A percentile compares a stretch with the other conserved stretches of the same genome.
Conservation (phyloP, 192 early-diverging fungal genomes). For the Mortierella hygrophila region DNA sequence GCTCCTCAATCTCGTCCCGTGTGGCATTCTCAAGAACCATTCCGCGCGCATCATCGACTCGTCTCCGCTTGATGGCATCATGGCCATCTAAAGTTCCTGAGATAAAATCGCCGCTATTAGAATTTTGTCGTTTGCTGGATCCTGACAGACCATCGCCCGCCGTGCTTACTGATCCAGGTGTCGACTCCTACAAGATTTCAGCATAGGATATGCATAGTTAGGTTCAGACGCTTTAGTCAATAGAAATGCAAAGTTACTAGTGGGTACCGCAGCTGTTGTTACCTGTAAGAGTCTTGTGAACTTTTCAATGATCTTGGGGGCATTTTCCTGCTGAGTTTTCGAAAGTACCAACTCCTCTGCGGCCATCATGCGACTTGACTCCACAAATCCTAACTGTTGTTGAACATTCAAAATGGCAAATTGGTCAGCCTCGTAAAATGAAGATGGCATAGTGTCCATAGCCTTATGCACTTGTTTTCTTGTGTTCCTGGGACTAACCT, state of each 20-base stretch:
- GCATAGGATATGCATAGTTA: neutral
- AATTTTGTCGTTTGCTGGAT: slow-evolving; percentile 34
- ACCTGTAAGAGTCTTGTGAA: slow-evolving; percentile 38
- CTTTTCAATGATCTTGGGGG: slow-evolving; percentile 36
- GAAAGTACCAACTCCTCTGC: slow-evolving; percentile 49
- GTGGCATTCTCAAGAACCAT: slow-evolving; percentile 56
- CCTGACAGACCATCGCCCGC: neutral
- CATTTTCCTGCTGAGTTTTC: slow-evolving; percentile 19
- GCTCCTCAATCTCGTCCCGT: slow-evolving; percentile 61
- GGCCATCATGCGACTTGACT: slow-evolving; percentile 51
- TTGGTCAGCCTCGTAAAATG: neutral
- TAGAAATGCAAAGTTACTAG: neutral
- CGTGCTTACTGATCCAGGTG: neutral
- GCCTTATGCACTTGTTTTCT: neutral
- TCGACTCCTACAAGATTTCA: slow-evolving; percentile 12
- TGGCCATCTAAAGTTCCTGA: slow-evolving; percentile 2
- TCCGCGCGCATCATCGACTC: slow-evolving; percentile 24
- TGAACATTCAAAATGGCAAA: neutral
- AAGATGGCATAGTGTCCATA: neutral
- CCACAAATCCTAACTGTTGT: slow-evolving; percentile 35
- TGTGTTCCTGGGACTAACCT: slow-evolving; percentile 19
- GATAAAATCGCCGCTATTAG: slow-evolving; percentile 1
- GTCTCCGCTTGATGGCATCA: slow-evolving; percentile 37
- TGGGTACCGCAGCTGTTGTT: neutral
- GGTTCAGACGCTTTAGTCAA: neutral